phyloP scores from a whole-genome alignment of 805 yeast genomes.

The Starmerella apicola region DNA sequence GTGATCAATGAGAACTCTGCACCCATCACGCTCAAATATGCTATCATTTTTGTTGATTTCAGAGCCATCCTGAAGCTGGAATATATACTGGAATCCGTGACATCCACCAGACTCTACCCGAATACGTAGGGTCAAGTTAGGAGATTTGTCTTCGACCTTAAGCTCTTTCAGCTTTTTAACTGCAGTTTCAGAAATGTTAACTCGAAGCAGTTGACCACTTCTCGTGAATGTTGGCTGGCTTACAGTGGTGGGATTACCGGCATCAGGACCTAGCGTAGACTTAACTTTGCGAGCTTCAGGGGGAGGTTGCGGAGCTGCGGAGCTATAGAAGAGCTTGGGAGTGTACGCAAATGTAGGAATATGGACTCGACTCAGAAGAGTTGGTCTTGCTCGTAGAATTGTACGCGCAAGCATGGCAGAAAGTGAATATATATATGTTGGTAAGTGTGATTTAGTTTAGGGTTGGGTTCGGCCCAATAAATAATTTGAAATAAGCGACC shows the following conservation, averaged over 20 bases:
- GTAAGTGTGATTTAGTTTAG: no score
- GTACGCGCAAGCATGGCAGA: no score
- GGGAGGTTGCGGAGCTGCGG: not conserved
- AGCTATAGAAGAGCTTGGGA: no score
- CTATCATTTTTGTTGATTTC: conserved; percentile 29
- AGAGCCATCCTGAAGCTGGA: conserved; percentile 42
- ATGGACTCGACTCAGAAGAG: no score
- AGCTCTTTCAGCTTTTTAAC: conserved; percentile 39
- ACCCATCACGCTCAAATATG: conserved; percentile 57
- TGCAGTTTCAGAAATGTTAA: conserved; percentile 19
- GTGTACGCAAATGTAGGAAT: no score
- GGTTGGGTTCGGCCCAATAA: no score
- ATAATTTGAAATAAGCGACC: no score
- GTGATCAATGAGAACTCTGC: conserved; percentile 66
- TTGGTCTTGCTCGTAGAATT: no score
- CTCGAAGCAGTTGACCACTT: conserved; percentile 19
- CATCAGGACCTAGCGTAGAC: conserved; percentile 19
- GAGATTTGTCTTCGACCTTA: conserved; percentile 41
- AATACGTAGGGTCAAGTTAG: conserved; percentile 53
- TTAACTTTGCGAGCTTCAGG: not conserved
- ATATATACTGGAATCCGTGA: conserved; percentile 88
- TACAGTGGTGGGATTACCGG: conserved; percentile 15
- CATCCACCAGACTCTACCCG: conserved; percentile 94
- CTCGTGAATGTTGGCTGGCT: conserved; percentile 18
- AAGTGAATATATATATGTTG: no score